A percentile compares a stretch with the other conserved stretches of the same genome.
Conservation (phyloP, 1,284 basidiomycete species). For the Ustilago loliicola region DNA sequence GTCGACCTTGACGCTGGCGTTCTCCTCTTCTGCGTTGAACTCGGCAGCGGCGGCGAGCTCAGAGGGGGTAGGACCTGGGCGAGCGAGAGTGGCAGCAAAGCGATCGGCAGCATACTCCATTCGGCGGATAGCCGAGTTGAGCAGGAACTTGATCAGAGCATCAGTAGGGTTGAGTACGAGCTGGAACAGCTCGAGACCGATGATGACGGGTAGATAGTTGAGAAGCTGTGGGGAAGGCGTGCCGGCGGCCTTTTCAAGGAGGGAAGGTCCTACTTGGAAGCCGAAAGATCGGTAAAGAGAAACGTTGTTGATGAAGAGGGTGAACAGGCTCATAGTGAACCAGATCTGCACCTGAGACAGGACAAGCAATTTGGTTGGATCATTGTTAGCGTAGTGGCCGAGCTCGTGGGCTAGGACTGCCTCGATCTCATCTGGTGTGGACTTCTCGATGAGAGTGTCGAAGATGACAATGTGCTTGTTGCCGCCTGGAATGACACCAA, state of each 20-base stretch:
- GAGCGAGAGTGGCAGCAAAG: slow-evolving; percentile 56
- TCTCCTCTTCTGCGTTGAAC: slow-evolving; percentile 34
- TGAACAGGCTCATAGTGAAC: slow-evolving; percentile 87
- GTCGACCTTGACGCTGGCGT: slow-evolving; percentile 31
- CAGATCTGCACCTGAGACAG: slow-evolving; percentile 89
- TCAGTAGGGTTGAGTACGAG: slow-evolving; percentile 65
- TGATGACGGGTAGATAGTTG: slow-evolving; percentile 64
- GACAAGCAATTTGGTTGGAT: slow-evolving; percentile 88
- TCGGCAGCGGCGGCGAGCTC: slow-evolving; percentile 51
- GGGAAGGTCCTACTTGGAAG: slow-evolving; percentile 73
- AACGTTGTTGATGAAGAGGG: slow-evolving; percentile 86
- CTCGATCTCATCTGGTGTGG: slow-evolving; percentile 77
- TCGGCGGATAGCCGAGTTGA: slow-evolving; percentile 61
- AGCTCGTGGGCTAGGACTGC: slow-evolving; percentile 82
- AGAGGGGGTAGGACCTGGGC: slow-evolving; percentile 49
- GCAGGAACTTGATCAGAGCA: slow-evolving; percentile 63
- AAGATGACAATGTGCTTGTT: slow-evolving; percentile 83
- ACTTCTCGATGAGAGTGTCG: slow-evolving; percentile 93
- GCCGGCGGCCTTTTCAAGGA: slow-evolving; percentile 38
- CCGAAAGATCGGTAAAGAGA: slow-evolving; percentile 86
- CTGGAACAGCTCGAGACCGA: slow-evolving; percentile 69
- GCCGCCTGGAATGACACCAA: slow-evolving; percentile 66
- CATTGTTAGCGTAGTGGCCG: slow-evolving; percentile 76
- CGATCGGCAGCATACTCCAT: slow-evolving; percentile 68
- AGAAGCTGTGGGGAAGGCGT: slow-evolving; percentile 28